Conservation (phyloP, 2,329 filamentous ascomycete species). For the Chaetomium olivaceum region DNA sequence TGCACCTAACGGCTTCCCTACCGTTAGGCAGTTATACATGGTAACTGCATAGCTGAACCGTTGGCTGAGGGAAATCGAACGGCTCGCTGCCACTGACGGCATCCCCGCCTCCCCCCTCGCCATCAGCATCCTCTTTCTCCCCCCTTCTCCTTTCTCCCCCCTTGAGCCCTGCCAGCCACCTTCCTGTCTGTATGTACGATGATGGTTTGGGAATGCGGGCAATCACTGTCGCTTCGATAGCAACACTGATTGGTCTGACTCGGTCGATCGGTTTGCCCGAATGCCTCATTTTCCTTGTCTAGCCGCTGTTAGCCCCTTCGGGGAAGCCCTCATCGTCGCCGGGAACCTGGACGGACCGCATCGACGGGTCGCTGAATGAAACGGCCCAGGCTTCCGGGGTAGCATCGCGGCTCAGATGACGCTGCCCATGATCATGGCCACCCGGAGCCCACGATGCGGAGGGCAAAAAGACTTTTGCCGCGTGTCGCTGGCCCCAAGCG, state of each 20-base stretch:
- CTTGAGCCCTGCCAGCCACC: not conserved
- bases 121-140: not conserved
- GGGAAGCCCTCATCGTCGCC: slow-evolving; percentile 11
- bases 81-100: not conserved
- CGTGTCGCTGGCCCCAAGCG: not conserved
- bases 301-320: slow-evolving; percentile 5
- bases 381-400: slow-evolving; percentile 19
- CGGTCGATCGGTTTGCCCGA: slow-evolving; percentile 18
- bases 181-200: not conserved
- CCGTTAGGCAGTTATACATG: not conserved
- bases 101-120: not conserved
- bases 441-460: not conserved
- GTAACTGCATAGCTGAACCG: not conserved
- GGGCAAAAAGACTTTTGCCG: not conserved
- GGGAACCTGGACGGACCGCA: slow-evolving; percentile 15
- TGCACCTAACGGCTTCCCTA: not conserved
- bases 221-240: not conserved
- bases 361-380: slow-evolving; percentile 24
- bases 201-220: not conserved
- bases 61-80: not conserved
- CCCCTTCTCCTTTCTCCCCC: no score
- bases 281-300: slow-evolving; percentile 2
- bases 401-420: slow-evolving; percentile 2
- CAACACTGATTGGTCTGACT: slow-evolving; percentile 1
- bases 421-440: not conserved